These are phyloP conservation scores for Fusarium globosum DNA, from an alignment of 2,329 filamentous ascomycete genomes.

Conservation along the genomic window DNA sequence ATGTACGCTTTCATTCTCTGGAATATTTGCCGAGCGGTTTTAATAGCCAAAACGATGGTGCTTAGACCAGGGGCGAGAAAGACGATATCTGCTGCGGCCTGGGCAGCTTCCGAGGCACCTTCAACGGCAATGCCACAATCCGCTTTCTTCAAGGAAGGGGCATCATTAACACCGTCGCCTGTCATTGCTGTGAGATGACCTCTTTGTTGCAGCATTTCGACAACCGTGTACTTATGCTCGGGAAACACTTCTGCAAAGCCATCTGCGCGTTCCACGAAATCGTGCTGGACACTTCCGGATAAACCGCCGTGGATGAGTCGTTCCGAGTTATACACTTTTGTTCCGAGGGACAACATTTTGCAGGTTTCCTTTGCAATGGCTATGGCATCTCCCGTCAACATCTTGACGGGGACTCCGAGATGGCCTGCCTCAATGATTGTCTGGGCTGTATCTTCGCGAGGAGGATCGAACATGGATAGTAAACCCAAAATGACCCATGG, in stretches of 20 bases:
- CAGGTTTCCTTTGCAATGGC: constrained; percentile 28
- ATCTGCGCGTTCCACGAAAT: constrained; percentile 30
- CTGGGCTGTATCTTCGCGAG: constrained; percentile 16
- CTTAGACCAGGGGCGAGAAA: constrained; percentile 10
- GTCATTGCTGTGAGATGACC: constrained; percentile 28
- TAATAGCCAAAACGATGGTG: constrained; percentile 3
- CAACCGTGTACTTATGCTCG: constrained; percentile 23
- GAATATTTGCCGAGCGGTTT: constrained; percentile 13
- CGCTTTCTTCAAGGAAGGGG: constrained; percentile 11
- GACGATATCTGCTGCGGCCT: constrained; percentile 24
- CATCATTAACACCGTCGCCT: constrained; percentile 20
- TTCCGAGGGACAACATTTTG: constrained; percentile 24
- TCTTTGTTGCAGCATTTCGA: constrained; percentile 27
- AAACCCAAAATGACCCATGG: constrained; percentile 23
- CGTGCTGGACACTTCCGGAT: constrained; percentile 23
- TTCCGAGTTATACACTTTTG: constrained; percentile 25
- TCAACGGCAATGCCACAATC: constrained; percentile 29
- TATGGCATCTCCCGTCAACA: constrained; percentile 29
- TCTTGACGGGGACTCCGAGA: constrained; percentile 22
- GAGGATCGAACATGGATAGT: constrained; percentile 29
- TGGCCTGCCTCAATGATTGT: constrained; percentile 27
- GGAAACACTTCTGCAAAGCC: constrained; percentile 27
- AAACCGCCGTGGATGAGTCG: constrained; percentile 14
- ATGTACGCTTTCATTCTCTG: constrained; percentile 35
- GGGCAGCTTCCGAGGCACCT: constrained; percentile 23